phyloP scores from a whole-genome alignment of 2,329 filamentous ascomycete genomes.

The Trichoderma endophyticum region DNA sequence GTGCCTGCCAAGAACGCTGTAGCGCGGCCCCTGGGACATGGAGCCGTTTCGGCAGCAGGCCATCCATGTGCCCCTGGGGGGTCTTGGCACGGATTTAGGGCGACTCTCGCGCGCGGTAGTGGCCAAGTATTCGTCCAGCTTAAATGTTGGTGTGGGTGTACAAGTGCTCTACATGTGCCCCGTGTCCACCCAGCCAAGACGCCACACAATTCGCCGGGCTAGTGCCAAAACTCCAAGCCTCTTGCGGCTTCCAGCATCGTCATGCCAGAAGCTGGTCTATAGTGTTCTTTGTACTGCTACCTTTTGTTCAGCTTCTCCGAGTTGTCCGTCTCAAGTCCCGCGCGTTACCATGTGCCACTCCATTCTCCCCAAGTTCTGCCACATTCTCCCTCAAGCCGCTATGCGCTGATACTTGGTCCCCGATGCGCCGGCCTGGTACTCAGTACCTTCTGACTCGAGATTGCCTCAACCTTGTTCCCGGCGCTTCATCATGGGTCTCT shows the following conservation, averaged over 20 bases:
- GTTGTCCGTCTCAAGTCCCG: not conserved
- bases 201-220: not conserved
- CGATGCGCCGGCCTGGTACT: not conserved
- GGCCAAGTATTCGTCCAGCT: not conserved
- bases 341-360: not conserved
- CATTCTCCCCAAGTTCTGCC: not conserved
- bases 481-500: slow-evolving; percentile 12
- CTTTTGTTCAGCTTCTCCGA: not conserved
- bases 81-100: not conserved
- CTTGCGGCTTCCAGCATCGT: not conserved
- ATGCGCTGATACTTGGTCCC: not conserved
- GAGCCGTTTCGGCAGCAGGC: slow-evolving; percentile 16
- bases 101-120: not conserved
- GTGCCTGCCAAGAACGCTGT: slow-evolving; percentile 18
- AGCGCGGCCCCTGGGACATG: slow-evolving; percentile 8
- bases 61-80: slow-evolving; percentile 14
- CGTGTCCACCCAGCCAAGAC: not conserved
- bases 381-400: not conserved
- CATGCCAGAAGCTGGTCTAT: not conserved
- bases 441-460: not conserved
- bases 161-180: not conserved
- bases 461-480: slow-evolving; percentile 7
- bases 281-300: not conserved
- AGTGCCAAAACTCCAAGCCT: not conserved
- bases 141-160: not conserved